Evolutionary conservation across 1,139 yeast species (phyloP).

Genomic region (Kodamaea anthophila): DNA sequence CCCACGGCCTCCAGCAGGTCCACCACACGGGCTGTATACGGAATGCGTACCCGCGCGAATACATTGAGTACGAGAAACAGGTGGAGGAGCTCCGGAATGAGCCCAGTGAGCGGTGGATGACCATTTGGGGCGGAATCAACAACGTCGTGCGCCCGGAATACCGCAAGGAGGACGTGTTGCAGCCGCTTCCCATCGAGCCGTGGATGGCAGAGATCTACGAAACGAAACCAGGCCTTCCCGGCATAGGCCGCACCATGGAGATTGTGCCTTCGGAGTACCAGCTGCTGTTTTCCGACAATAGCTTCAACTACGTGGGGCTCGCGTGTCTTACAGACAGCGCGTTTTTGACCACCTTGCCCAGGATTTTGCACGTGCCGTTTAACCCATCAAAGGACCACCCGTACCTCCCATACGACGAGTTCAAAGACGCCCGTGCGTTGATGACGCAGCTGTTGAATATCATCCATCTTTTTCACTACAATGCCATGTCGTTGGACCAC

Average conservation of each 20-base stretch:
- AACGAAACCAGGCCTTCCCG: conserved; percentile 1
- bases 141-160: conserved; percentile 16
- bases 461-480: conserved; percentile 38
- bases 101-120: conserved; percentile 38
- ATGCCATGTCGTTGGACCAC: conserved; percentile 45
- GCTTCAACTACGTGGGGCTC: conserved; percentile 32
- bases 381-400: conserved; percentile 34
- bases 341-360: conserved; percentile 37
- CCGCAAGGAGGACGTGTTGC: conserved; percentile 5
- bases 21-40: conserved; percentile 36
- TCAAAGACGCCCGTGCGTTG: conserved; percentile 27
- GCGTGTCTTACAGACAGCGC: conserved; percentile 39
- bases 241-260: conserved; percentile 3
- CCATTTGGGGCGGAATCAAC: conserved; percentile 34
- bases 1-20: conserved; percentile 22
- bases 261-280: conserved; percentile 10
- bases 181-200: conserved; percentile 4
- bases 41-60: conserved; percentile 37
- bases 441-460: conserved; percentile 32
- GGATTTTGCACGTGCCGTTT: conserved; percentile 41
- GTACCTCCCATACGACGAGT: conserved; percentile 27
- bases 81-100: conserved; percentile 29
- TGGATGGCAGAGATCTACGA: conserved; percentile 3
- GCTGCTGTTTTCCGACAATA: conserved; percentile 24
- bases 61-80: conserved; percentile 24